Percentiles rank a stretch among this genome's conserved stretches.
Evolutionary conservation across 257 asterid genomes (phyloP).

Genomic region (Gentiana macrophylla): DNA sequence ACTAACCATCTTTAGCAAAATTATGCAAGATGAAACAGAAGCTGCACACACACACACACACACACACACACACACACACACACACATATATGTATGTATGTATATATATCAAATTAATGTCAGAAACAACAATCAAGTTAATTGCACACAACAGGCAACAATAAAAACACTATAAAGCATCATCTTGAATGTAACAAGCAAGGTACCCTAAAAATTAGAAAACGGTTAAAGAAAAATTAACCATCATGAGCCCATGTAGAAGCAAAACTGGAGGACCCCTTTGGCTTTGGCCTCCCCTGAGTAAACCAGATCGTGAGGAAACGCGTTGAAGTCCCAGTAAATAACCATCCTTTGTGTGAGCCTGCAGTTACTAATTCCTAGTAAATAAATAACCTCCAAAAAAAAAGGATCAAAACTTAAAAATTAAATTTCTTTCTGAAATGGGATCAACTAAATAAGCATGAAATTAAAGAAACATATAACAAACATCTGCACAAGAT

Average conservation of each 20-base stretch:
- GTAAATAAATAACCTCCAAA: slow-evolving; percentile 1
- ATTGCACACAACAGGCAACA: too few species aligned
- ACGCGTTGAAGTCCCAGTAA: slow-evolving; percentile 88
- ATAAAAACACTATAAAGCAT: too few species aligned
- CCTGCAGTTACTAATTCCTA: slow-evolving; percentile 25
- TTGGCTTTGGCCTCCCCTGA: slow-evolving; percentile 15
- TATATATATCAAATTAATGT: too few species aligned
- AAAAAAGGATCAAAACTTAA: slow-evolving; percentile 3
- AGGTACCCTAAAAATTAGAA: not conserved
- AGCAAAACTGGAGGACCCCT: slow-evolving; percentile 68
- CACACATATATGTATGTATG: too few species aligned
- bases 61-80: too few species aligned
- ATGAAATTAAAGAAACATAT: not conserved
- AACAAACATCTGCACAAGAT: not conserved
- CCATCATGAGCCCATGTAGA: slow-evolving; percentile 89
- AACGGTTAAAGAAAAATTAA: slow-evolving; percentile 13
- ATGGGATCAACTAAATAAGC: not conserved
- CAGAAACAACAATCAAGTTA: too few species aligned
- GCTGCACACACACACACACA: too few species aligned
- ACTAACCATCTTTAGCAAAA: too few species aligned
- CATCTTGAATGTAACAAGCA: not conserved
- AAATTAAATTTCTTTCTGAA: not conserved
- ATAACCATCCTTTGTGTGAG: slow-evolving; percentile 72
- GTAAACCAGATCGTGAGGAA: slow-evolving; percentile 38
- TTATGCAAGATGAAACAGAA: too few species aligned